Evolutionary conservation across 495 filamentous ascomycete genomes (phyloP), one percentile per base, ranked within the genome.

Genomic region (Tuber melanosporum): DNA sequence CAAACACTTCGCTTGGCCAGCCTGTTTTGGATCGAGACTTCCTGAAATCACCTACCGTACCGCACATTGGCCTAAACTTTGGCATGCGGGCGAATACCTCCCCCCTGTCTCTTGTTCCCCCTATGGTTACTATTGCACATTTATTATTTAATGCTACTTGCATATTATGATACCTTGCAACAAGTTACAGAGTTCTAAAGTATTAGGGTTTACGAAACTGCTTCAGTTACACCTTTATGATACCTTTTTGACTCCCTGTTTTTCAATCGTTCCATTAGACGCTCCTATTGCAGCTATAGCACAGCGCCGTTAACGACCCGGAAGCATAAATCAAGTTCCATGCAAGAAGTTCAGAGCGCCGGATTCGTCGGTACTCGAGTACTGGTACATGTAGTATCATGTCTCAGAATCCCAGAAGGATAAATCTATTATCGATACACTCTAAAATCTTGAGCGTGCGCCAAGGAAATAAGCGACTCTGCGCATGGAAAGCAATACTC

Each of bases 341-440:
- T 32, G 57, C 57, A 36, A 36, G 26, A 10, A 14, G 57, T 66
- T 66, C 26, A 66, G 26, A 66, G 57, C 26, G n/a, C 57, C 57
- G 26, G 57, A 66, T 66, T 66, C 57, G 57, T 66, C 26, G 26
- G 32, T 15, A 32, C 57, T 41, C 39, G 39, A 41, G 32, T 32
- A 32, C 32, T n/a, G 26, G 32, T 14, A 32, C 57, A 32, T 32
- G 57, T 14, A 66, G 26, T 36, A 32, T 66, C 57, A 15, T 66
- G 57, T 66, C 57, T 66, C 57, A 66, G 57, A 32, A 66, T 66
- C 57, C 57, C 26, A 66, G 57, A 15, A 66, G 57, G 57, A 66
- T 66, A 66, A 36, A 66, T 12, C 14, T 66, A 66, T 36, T 66
- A 66, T 66, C 26, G 26, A 32, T 66, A 66, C 57, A 17, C 57